Evolutionary conservation across 2,329 filamentous ascomycete genomes (phyloP).

Genomic region (Fusarium ramigenum): DNA sequence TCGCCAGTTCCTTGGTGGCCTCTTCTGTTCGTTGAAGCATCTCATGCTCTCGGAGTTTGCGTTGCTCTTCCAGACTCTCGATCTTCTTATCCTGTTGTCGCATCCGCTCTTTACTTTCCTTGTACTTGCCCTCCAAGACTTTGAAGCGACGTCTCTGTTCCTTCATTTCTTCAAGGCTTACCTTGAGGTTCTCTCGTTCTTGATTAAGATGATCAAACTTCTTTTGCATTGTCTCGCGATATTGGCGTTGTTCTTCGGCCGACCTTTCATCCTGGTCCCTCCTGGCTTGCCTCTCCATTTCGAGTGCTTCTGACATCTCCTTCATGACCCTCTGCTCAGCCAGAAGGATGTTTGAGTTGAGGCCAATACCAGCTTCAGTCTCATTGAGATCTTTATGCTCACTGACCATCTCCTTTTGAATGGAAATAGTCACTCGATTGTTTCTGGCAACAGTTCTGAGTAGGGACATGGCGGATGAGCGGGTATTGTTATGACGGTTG

Average conservation of each 20-base stretch:
- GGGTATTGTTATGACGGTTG: neutral
- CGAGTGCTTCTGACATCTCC: neutral
- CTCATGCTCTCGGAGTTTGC: neutral
- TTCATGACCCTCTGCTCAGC: neutral
- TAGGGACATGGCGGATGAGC: neutral
- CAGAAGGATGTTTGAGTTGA: neutral
- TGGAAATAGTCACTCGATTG: neutral
- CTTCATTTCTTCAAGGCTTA: neutral
- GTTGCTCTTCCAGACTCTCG: neutral
- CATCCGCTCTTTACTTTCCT: neutral
- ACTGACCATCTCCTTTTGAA: neutral
- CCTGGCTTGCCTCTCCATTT: neutral
- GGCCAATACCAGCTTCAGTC: neutral
- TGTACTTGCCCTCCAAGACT: neutral
- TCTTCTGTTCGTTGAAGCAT: neutral
- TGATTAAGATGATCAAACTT: neutral
- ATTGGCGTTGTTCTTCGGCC: neutral
- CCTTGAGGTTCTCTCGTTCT: neutral
- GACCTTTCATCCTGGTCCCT: neutral
- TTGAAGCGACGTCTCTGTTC: neutral
- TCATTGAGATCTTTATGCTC: neutral
- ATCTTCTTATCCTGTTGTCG: neutral
- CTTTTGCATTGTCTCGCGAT: neutral
- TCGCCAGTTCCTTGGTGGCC: fast-evolving
- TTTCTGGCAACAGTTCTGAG: neutral